Evolutionary conservation across 208 protist species (phyloP), one percentile per base, ranked within the genome.

Genomic region (Leishmania amazonensis): DNA sequence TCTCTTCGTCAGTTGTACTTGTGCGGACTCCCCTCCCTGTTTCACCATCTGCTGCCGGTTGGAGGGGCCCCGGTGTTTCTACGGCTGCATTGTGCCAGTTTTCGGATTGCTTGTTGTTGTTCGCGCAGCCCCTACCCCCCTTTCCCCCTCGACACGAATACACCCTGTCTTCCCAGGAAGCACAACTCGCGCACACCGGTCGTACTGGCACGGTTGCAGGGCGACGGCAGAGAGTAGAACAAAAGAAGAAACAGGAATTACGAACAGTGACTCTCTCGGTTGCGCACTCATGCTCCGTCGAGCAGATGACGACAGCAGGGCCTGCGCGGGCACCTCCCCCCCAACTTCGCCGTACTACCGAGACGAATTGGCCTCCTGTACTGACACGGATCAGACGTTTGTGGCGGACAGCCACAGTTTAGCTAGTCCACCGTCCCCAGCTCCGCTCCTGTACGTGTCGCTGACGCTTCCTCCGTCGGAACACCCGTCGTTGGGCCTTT

Each of bases 291-390:
- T 73, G 68, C 68, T 53, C 42, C 42, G 15, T 53, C 68, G 42
- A 51, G 31, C 68, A 73, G 68, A n/a, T 42, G 13, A 54, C 42
- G 13, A 2, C 72, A 45, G 38, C 6, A 21, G n/a, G 49, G 31
- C 6, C 72, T n/a, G 72, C 15, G n/a, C 47, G 31, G 51, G 47
- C 35, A 47, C 38, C 6, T 79, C 47, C 24, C 28, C 38, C 28
- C 19, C 72, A 8, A 81, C 40, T 2, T 67, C 75, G 31, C 81
- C 76, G 17, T 60, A 40, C 60, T 79, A 21, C 60, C 31, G 53
- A 58, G 77, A 85, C 21, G 81, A 85, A 2, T 40, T 75, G 60
- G 76, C 79, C 17, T 81, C 81, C 4, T 79, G 71, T 13, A 21
- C 35, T 9, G 62, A 62, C 21, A 75, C 77, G 21, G 81, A 81